A percentile compares a stretch with the other conserved stretches of the same genome.
Conservation (phyloP, 805 yeast genomes). For the Ascoidea asiatica region DNA sequence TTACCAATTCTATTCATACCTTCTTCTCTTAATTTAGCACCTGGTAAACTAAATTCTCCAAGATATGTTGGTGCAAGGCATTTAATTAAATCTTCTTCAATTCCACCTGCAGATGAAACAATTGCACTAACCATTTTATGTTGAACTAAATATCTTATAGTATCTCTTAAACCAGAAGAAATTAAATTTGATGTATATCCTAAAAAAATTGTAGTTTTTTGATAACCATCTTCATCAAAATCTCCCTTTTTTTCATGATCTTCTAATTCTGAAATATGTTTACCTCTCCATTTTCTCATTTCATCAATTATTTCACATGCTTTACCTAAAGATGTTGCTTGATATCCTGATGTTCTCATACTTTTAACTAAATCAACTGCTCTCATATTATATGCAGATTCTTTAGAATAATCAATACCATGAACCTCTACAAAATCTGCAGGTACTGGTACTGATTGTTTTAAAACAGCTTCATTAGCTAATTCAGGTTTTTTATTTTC, state of each 20-base stretch:
- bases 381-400: conserved; percentile 58
- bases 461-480: conserved; percentile 86
- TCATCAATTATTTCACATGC: conserved; percentile 89
- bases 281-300: conserved; percentile 92
- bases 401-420: conserved; percentile 83
- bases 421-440: conserved; percentile 63
- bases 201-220: conserved; percentile 81
- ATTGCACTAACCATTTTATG: conserved; percentile 90
- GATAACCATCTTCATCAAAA: conserved; percentile 66
- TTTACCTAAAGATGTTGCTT: conserved; percentile 72
- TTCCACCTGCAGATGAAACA: conserved; percentile 97
- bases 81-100: conserved; percentile 94
- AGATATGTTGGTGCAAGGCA: conserved; percentile 92
- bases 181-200: conserved; percentile 96
- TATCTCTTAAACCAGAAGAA: conserved; percentile 87
- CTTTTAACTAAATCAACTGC: conserved; percentile 70
- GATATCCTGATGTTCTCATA: conserved; percentile 96
- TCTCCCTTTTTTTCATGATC: conserved; percentile 64
- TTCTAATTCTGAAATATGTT: conserved; percentile 48
- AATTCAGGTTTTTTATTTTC: conserved; percentile 40
- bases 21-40: conserved; percentile 72
- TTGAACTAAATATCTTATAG: conserved; percentile 79
- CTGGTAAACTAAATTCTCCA: conserved; percentile 81
- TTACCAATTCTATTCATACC: conserved; percentile 98
- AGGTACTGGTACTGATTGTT: conserved; percentile 77